Evolutionary conservation across 805 yeast genomes (phyloP), one percentile per base, ranked within the genome.

Genomic region (Metschnikowia noctiluminum): DNA sequence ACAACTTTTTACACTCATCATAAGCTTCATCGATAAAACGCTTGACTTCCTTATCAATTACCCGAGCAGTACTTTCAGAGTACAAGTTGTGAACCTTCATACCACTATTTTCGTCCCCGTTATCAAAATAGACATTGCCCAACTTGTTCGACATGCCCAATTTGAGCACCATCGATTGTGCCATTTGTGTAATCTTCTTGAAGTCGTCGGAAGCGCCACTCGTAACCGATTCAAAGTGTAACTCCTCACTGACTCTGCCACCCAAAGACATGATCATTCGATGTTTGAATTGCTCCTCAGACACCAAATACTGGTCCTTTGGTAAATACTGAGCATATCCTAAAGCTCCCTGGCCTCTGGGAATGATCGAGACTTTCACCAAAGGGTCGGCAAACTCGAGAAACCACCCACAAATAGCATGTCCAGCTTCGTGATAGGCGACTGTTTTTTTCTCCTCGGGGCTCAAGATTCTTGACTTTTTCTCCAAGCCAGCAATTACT

Each of bases 391-490:
- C 96, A 66, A 79, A 79, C 66, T 87, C 81, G 61, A 94, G 77
- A 62, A 75, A 90, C 99, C 99, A 94, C 11, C 99, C 99, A 68
- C 98, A 91, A 52, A 94, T 81, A 10, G 99, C 99, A 69, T 95
- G 99, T 4, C 99, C 99, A 3, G 99, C 99, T 68, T 94, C 99
- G 65, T 95, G 99, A 62, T 87, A 94, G 0, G 99, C 99, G 49
- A 95, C 97, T 28, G 89, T 82, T 53, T 76, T 82, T 70, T 90
- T 89, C 64, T 95, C 98, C 51, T 86, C 91, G 1, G 89, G 85
- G 2, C 89, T 81, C 52, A 95, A 74, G 12, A 94, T 79, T 61
- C 86, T 85, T 13, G 91, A 80, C 69, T 89, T 92, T 76, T 88
- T 88, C 68, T 92, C 98, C 53, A 94, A 74, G 35, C 99, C 99